A percentile compares a stretch with the other conserved stretches of the same genome.
These are phyloP conservation scores for Aspergillus arachidicola DNA, from an alignment of 2,329 filamentous ascomycete genomes.

Conservation along the genomic window DNA sequence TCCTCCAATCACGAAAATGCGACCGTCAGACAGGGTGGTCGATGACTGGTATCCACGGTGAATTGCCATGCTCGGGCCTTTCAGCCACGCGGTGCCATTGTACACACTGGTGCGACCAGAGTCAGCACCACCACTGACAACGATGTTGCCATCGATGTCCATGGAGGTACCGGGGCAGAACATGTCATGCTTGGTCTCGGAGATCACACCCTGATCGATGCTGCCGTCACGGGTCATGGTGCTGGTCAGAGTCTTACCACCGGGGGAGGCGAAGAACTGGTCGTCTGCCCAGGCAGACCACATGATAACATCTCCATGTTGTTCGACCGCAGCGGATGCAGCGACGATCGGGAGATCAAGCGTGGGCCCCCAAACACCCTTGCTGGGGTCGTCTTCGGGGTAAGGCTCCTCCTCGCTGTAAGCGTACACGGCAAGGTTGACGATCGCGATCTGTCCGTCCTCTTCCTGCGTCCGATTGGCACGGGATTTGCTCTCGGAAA, in stretches of 20 bases:
- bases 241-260: slow-evolving; percentile 22
- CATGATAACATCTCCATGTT: slow-evolving; percentile 11
- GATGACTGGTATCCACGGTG: slow-evolving; percentile 58
- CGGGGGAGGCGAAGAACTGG: slow-evolving; percentile 20
- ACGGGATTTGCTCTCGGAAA: background rate
- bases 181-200: slow-evolving; percentile 32
- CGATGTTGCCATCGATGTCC: slow-evolving; percentile 34
- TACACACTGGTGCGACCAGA: slow-evolving; percentile 54
- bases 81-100: slow-evolving; percentile 44
- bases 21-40: slow-evolving; percentile 54
- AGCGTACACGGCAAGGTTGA: background rate
- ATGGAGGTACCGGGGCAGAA: slow-evolving; percentile 31
- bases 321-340: slow-evolving; percentile 25
- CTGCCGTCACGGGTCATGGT: slow-evolving; percentile 42
- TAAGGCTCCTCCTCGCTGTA: background rate
- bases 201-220: slow-evolving; percentile 21
- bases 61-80: slow-evolving; percentile 48
- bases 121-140: slow-evolving; percentile 59
- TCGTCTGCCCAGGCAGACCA: slow-evolving; percentile 24
- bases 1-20: slow-evolving; percentile 62
- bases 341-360: slow-evolving; percentile 31
- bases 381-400: slow-evolving; percentile 14
- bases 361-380: slow-evolving; percentile 29
- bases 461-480: background rate
- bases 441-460: background rate